Percentiles rank a stretch among this genome's conserved stretches.
Evolutionary conservation across 2,329 filamentous ascomycete species (phyloP).

Genomic region (Ramularia endophylla): DNA sequence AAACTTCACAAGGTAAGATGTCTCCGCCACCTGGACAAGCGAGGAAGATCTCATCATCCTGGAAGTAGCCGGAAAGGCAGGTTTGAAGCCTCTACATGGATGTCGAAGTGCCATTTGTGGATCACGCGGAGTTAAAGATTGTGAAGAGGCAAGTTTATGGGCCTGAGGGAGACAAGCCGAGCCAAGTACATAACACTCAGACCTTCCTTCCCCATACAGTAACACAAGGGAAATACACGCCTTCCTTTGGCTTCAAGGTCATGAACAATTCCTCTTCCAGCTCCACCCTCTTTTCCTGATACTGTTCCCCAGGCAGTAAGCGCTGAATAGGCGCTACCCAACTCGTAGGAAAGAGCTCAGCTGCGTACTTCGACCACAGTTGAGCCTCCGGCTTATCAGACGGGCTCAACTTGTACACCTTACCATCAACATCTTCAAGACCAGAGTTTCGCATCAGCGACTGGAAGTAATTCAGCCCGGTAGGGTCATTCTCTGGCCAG

Average conservation of each 20-base stretch:
- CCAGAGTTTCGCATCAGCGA: too few relatives aligned
- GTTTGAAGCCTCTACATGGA: slow-evolving; percentile 18
- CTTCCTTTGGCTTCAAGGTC: not conserved
- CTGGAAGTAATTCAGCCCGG: too few relatives aligned
- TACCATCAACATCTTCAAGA: too few relatives aligned
- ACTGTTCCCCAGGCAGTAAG: too few relatives aligned
- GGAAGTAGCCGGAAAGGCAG: slow-evolving; percentile 20
- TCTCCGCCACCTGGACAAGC: slow-evolving; percentile 14
- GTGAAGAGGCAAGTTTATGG: slow-evolving; percentile 21
- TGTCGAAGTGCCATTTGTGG: slow-evolving; percentile 24
- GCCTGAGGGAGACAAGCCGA: slow-evolving; percentile 16
- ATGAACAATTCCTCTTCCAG: not conserved
- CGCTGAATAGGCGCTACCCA: too few relatives aligned
- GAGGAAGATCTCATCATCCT: slow-evolving; percentile 20
- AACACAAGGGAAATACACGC: not conserved
- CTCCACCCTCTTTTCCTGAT: not conserved
- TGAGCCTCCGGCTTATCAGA: too few relatives aligned
- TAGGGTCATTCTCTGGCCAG: too few relatives aligned
- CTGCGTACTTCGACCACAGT: too few relatives aligned
- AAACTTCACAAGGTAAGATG: slow-evolving; percentile 18
- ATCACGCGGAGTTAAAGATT: slow-evolving; percentile 15
- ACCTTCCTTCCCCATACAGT: not conserved
- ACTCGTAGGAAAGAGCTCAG: too few relatives aligned
- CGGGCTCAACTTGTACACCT: too few relatives aligned
- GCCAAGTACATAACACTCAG: too few relatives aligned